Conservation (phyloP, 164 flowering plant genomes). For the Kalanchoe fedtschenkoi region DNA sequence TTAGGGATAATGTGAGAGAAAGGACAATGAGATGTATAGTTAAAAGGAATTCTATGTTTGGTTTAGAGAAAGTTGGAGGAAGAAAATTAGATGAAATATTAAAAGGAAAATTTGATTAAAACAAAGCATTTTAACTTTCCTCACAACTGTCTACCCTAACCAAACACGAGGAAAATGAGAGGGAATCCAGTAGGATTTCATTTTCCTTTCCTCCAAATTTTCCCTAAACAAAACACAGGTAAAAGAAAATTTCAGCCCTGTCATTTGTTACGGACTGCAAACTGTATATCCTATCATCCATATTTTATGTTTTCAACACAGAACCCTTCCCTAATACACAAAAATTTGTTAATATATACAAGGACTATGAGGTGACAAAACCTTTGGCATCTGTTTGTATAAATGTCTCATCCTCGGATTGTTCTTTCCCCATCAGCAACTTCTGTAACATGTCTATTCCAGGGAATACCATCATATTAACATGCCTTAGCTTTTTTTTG, state of each 20-base stretch:
- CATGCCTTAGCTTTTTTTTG: slow-evolving; percentile 57
- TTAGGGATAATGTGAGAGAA: too few species aligned
- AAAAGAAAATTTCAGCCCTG: background rate
- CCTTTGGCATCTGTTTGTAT: background rate
- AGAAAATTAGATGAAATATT: too few species aligned
- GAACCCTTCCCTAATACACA: background rate
- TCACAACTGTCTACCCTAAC: too few species aligned
- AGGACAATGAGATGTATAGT: too few species aligned
- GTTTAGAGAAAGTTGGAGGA: too few species aligned
- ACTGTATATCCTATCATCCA: background rate
- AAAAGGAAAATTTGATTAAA: too few species aligned
- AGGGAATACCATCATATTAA: slow-evolving; percentile 88
- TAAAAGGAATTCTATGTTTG: too few species aligned
- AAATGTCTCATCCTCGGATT: slow-evolving; percentile 3
- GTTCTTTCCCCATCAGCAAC: slow-evolving; percentile 26
- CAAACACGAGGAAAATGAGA: too few species aligned
- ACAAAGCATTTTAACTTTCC: too few species aligned
- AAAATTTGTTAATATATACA: background rate
- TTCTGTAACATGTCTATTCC: slow-evolving; percentile 83
- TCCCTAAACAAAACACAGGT: too few species aligned
- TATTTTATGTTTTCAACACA: background rate
- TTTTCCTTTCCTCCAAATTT: too few species aligned
- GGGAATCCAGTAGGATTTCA: too few species aligned
- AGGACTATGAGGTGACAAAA: background rate
- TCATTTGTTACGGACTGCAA: background rate